These are phyloP conservation scores for Paecilomyces variotii DNA, from an alignment of 2,329 filamentous ascomycete genomes.

Conservation along the genomic window DNA sequence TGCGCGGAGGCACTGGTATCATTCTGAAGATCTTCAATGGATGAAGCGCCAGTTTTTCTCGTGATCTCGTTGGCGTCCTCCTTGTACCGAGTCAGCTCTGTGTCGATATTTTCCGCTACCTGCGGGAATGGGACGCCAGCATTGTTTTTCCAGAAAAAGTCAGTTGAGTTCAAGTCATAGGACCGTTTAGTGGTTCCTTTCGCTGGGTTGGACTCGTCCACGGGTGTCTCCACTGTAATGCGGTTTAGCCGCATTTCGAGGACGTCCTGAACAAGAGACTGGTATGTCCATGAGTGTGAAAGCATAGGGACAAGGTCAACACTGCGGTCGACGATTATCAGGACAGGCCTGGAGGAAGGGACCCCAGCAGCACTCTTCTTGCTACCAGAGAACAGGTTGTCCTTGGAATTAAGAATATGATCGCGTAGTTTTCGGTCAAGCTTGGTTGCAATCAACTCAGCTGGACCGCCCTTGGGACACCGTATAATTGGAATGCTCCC, in stretches of 20 bases:
- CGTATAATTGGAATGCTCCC: constrained; percentile 90
- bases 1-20: constrained; percentile 84
- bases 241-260: constrained; percentile 78
- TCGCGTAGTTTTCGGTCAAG: constrained; percentile 93
- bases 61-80: constrained; percentile 92
- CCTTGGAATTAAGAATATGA: constrained; percentile 94
- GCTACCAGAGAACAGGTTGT: constrained; percentile 77
- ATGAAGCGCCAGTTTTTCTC: constrained; percentile 86
- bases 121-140: constrained; percentile 86
- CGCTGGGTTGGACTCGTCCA: constrained; percentile 66
- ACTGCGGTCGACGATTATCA: constrained; percentile 91
- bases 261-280: constrained; percentile 75
- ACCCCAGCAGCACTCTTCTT: constrained; percentile 57
- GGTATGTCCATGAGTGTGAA: constrained; percentile 91
- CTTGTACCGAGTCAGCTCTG: constrained; percentile 88
- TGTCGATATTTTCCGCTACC: constrained; percentile 92
- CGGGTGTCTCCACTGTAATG: constrained; percentile 80
- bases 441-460: constrained; percentile 88
- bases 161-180: constrained; percentile 81
- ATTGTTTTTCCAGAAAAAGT: constrained; percentile 97
- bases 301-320: constrained; percentile 96
- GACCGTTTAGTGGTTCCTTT: constrained; percentile 76
- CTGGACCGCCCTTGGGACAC: constrained; percentile 84
- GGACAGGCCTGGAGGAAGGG: constrained; percentile 70
- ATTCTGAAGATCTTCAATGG: constrained; percentile 84